Base-by-base conservation (phyloP, 768 basidiomycete genomes). In the Suillus subalutaceus region DNA sequence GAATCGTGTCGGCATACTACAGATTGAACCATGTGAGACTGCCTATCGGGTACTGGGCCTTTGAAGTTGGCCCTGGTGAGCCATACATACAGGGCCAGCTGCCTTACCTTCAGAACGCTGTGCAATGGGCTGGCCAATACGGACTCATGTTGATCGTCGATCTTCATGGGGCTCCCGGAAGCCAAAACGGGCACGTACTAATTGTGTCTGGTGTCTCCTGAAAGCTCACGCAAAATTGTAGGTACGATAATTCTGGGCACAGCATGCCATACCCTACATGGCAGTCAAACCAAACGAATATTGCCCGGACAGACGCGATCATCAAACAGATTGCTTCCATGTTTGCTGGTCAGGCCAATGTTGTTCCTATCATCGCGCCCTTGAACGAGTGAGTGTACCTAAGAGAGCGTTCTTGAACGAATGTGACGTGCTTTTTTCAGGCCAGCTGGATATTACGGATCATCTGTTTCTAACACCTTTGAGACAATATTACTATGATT, bases 41-140 rank as follows among this genome's bases (percentile, higher is more conserved):
- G 44, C 93, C 93, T 16, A 92, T 96, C 53, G 95, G 94, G 15
- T 97, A 92, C 76, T 96, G 93, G 93, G 93, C 91, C 1, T 94
- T 90, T 71, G 93, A 96, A 65, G 87, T 94, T 43, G 83, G 85
- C 26, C 81, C 82, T 15, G 92, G 92, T 6, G 90, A 94, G 71
- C 94, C 93, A 8, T 94, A 84, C 74, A 86, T 92, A 65, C 85
- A 87, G 76, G 92, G 92, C 15, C 92, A 93, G 74, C 79, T 91
- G 41, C 83, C 87, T 23, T 93, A 90, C 77, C 79, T 94, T 26
- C 69, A 80, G 67, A 84, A 87, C 48, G 92, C 91, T 9, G 83
- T 91, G 55, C 74, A 74, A 30, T 94, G 93, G 88, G 94, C 95
- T 2, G 77, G 78, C 55, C 81, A 82, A 32, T 77, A 92, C 70